Evolutionary conservation across 1,139 yeast species (phyloP).

Genomic region (Lipomyces yarrowii): DNA sequence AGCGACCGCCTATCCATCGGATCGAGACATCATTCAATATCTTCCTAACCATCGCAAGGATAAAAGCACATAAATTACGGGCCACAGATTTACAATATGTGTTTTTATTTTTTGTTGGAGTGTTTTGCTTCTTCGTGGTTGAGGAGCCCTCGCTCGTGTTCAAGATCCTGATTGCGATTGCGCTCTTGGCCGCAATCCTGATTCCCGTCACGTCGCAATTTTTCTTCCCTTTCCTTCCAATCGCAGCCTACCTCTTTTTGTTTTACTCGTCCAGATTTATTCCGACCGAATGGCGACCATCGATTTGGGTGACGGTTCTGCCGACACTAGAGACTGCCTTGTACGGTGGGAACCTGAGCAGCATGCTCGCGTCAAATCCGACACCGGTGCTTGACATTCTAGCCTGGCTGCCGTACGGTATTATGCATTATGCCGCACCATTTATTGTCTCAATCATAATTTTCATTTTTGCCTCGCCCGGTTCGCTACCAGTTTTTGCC

Average conservation of each 20-base stretch:
- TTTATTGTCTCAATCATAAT: constrained; percentile 79
- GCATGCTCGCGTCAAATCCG: constrained; percentile 77
- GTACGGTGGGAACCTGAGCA: constrained; percentile 90
- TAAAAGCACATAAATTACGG: constrained; percentile 53
- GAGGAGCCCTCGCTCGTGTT: constrained; percentile 22
- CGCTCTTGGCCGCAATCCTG: constrained; percentile 44
- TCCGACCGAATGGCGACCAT: constrained; percentile 79
- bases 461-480: constrained; percentile 92
- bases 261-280: constrained; percentile 74
- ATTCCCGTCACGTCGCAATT: constrained; percentile 84
- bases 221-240: constrained; percentile 81
- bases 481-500: constrained; percentile 80
- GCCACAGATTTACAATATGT: constrained; percentile 44
- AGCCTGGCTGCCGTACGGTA: constrained; percentile 96
- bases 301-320: constrained; percentile 83
- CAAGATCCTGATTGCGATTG: constrained; percentile 12
- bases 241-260: constrained; percentile 83
- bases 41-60: constrained; percentile 50
- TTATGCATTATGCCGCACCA: constrained; percentile 87
- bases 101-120: constrained; percentile 48
- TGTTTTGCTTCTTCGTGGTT: constrained; percentile 23
- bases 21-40: constrained; percentile 43
- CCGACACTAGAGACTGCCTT: constrained; percentile 94
- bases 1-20: constrained; percentile 21
- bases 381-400: constrained; percentile 70